phyloP scores from a whole-genome alignment of 2,329 filamentous ascomycete species.

The Alternaria ventricosa region DNA sequence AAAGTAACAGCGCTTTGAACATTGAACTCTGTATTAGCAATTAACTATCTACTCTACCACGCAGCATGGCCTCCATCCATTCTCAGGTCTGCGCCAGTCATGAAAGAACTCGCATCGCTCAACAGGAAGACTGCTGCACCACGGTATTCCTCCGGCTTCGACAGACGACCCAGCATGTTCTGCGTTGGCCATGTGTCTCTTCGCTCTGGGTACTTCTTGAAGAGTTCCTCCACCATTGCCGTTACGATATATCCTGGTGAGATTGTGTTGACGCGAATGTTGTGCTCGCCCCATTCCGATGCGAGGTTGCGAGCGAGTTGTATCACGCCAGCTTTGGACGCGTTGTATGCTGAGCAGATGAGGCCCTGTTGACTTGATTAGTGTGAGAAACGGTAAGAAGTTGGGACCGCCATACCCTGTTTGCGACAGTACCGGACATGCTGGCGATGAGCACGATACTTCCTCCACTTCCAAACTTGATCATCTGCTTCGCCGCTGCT shows the following conservation, averaged over 20 bases:
- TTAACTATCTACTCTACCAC: slow-evolving; percentile 33
- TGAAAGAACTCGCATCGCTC: slow-evolving; percentile 51
- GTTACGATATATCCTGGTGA: slow-evolving; percentile 82
- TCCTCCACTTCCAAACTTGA: slow-evolving; percentile 64
- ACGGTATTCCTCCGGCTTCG: slow-evolving; percentile 45
- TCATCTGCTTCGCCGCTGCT: slow-evolving; percentile 69
- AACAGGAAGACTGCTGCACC: slow-evolving; percentile 49
- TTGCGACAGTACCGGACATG: slow-evolving; percentile 68
- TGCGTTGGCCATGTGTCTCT: slow-evolving; percentile 75
- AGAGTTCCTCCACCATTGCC: slow-evolving; percentile 82
- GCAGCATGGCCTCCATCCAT: slow-evolving; percentile 50
- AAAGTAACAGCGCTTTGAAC: background rate
- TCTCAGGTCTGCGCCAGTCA: slow-evolving; percentile 48
- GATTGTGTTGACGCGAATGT: slow-evolving; percentile 81
- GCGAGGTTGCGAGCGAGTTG: slow-evolving; percentile 75
- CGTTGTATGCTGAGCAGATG: slow-evolving; percentile 74
- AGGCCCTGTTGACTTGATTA: slow-evolving; percentile 59
- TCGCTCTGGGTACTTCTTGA: slow-evolving; percentile 74
- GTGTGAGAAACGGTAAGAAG: background rate
- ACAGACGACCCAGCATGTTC: slow-evolving; percentile 73
- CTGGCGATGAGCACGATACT: slow-evolving; percentile 69
- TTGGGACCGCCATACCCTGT: slow-evolving; percentile 60
- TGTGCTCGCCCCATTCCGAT: slow-evolving; percentile 73
- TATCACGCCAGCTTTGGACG: slow-evolving; percentile 75
- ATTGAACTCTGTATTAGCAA: background rate